Evolutionary conservation across 352 stramenopile genomes (phyloP).

Genomic region (Globisporangium emineosum): DNA sequence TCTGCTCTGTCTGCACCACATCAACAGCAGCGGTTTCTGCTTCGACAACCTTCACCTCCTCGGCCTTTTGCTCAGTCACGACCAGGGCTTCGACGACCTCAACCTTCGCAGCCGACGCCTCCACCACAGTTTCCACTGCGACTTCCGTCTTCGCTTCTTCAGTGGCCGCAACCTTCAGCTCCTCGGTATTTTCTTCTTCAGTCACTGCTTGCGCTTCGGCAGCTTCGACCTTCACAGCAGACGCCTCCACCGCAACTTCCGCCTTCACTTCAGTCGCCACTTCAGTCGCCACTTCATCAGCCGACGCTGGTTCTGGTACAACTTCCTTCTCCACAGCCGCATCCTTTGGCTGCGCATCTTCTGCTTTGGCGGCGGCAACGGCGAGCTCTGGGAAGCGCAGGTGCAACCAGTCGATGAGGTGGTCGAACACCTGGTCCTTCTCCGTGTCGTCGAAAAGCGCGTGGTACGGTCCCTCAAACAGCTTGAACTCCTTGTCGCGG

Average conservation of each 20-base stretch:
- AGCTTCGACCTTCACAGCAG: not conserved
- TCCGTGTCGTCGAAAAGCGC: slow-evolving; percentile 63
- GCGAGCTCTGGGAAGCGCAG: slow-evolving; percentile 26
- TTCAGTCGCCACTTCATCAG: not conserved
- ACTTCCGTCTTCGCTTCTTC: too few relatives aligned
- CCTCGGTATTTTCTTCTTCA: not conserved
- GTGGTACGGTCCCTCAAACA: slow-evolving; percentile 54
- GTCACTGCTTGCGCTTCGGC: not conserved
- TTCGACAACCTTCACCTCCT: not conserved
- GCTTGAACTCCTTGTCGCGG: slow-evolving; percentile 56
- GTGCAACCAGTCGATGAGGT: slow-evolving; percentile 45
- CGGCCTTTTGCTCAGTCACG: too few relatives aligned
- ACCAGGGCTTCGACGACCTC: too few relatives aligned
- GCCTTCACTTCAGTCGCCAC: too few relatives aligned
- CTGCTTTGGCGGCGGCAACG: not conserved
- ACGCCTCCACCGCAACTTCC: not conserved
- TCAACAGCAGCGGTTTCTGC: not conserved
- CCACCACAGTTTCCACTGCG: too few relatives aligned
- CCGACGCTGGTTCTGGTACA: not conserved
- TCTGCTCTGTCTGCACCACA: not conserved
- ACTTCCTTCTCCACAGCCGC: not conserved
- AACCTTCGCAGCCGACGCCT: too few relatives aligned
- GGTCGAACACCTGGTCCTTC: slow-evolving; percentile 42
- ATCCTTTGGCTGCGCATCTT: slow-evolving; percentile 26
- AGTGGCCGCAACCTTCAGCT: too few relatives aligned